Conservation (phyloP, 805 yeast genomes). For the Lipomyces kockii region DNA sequence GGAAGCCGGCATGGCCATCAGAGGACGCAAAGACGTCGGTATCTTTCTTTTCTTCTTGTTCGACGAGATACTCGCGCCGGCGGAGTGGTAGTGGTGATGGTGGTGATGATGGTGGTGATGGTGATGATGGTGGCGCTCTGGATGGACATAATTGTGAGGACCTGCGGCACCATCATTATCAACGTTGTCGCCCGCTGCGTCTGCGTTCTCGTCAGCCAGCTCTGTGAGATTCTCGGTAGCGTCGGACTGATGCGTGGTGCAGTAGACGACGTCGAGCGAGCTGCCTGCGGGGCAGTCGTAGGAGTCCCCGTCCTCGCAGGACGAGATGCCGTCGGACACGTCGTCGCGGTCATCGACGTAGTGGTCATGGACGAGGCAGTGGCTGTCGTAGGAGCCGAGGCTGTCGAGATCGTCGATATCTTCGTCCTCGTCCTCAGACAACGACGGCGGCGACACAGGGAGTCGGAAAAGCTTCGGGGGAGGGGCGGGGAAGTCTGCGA, state of each 20-base stretch:
- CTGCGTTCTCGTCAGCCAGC: neutral
- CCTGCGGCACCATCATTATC: neutral
- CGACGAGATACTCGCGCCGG: conserved; percentile 3
- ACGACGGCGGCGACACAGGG: conserved; percentile 21
- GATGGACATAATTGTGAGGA: conserved; percentile 11
- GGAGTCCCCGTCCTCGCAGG: neutral
- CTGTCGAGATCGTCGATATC: conserved; percentile 13
- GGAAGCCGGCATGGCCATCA: conserved; percentile 7
- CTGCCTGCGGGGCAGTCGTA: neutral
- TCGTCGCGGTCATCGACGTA: conserved; percentile 11
- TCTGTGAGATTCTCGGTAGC: neutral
- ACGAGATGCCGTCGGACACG: neutral
- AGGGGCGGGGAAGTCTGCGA: conserved; percentile 9
- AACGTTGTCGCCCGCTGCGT: neutral
- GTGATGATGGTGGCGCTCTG: conserved; percentile 8
- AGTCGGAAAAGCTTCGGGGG: conserved; percentile 24
- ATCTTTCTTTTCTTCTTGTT: conserved; percentile 33
- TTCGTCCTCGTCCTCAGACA: conserved; percentile 17
- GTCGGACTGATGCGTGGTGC: neutral
- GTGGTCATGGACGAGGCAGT: conserved; percentile 5
- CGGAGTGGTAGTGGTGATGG: conserved; percentile 10
- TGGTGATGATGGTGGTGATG: conserved; percentile 16
- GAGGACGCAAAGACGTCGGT: conserved; percentile 21
- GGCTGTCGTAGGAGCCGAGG: neutral
- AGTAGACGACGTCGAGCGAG: conserved; percentile 6